Evolutionary conservation across 805 yeast species (phyloP).

Genomic region (Teunomyces aglyptinius): DNA sequence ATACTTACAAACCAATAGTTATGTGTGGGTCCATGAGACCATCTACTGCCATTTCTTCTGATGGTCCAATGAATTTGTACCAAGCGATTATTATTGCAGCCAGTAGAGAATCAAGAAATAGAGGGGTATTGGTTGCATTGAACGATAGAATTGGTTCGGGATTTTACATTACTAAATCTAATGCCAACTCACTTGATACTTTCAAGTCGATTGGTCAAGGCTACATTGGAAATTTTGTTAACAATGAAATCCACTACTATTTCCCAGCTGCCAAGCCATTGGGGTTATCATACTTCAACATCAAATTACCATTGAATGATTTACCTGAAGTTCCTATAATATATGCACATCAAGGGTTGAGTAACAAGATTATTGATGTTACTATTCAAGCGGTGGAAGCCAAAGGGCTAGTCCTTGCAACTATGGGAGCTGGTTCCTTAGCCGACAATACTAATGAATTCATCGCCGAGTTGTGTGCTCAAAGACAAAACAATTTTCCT

Average conservation of each 20-base stretch:
- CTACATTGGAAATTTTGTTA: slow-evolving; percentile 66
- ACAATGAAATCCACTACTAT: slow-evolving; percentile 62
- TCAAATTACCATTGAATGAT: slow-evolving; percentile 18
- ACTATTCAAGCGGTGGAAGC: slow-evolving; percentile 45
- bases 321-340: slow-evolving; percentile 53
- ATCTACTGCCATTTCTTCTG: slow-evolving; percentile 65
- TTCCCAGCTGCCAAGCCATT: slow-evolving; percentile 62
- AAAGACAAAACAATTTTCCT: slow-evolving; percentile 41
- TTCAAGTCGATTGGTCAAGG: slow-evolving; percentile 70
- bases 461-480: slow-evolving; percentile 29
- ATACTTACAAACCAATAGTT: slow-evolving; percentile 53
- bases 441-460: slow-evolving; percentile 47
- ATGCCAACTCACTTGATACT: slow-evolving; percentile 68
- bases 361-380: slow-evolving; percentile 45
- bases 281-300: slow-evolving; percentile 43
- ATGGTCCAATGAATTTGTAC: slow-evolving; percentile 70
- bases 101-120: slow-evolving; percentile 44
- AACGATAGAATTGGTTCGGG: slow-evolving; percentile 72
- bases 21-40: slow-evolving; percentile 78
- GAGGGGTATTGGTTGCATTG: slow-evolving; percentile 63
- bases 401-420: slow-evolving; percentile 61
- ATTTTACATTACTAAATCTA: slow-evolving; percentile 65
- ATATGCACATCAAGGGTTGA: slow-evolving; percentile 62
- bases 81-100: slow-evolving; percentile 69
- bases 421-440: slow-evolving; percentile 72